Percentiles rank a stretch among this genome's conserved stretches.
Evolutionary conservation across 305 asterid genomes (phyloP).

Genomic region (Rubia balearica): DNA sequence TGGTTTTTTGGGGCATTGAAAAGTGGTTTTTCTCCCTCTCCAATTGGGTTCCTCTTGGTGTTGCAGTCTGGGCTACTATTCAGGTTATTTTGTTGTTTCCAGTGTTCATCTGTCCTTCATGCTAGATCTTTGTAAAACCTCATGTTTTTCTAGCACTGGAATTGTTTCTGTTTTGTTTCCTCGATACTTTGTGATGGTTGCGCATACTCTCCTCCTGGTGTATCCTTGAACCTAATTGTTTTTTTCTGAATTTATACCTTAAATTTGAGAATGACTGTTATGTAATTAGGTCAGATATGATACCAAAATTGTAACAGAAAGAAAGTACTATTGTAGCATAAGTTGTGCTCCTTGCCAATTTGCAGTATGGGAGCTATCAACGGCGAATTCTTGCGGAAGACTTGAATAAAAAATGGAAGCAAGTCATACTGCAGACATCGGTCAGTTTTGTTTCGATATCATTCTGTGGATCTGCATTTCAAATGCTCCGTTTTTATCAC

Average conservation of each 20-base stretch:
- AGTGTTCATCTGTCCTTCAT: not conserved
- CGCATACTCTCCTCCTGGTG: not conserved
- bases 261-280: constrained; percentile 1
- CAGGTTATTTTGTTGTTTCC: constrained; percentile 43
- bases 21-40: constrained; percentile 80
- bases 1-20: constrained; percentile 72
- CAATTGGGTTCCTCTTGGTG: constrained; percentile 77
- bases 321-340: constrained; percentile 8
- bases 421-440: constrained; percentile 54
- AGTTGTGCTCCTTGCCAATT: constrained; percentile 21
- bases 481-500: constrained; percentile 9
- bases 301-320: not conserved
- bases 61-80: constrained; percentile 75
- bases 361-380: constrained; percentile 75
- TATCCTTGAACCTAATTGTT: not conserved
- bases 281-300: not conserved
- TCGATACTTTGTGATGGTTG: no score
- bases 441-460: constrained; percentile 30
- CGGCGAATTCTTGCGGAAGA: constrained; percentile 60
- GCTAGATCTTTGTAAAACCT: constrained; percentile 10
- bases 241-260: not conserved
- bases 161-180: not conserved
- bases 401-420: constrained; percentile 89
- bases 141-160: not conserved
- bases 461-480: not conserved